Evolutionary conservation across 306 rosid species (phyloP).

Genomic region (Rosa rugosa): DNA sequence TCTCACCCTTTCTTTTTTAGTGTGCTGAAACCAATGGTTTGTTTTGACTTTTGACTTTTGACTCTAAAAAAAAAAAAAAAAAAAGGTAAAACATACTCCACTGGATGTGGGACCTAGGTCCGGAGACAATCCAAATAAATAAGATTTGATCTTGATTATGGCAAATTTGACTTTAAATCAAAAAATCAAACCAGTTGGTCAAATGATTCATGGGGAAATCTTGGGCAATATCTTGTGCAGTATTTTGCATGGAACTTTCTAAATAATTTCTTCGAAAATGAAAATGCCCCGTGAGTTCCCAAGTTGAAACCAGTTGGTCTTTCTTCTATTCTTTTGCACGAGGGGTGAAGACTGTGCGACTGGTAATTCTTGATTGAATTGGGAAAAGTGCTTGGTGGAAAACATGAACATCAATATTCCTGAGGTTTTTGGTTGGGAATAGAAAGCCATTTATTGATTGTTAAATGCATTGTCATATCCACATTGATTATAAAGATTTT

Average conservation of each 20-base stretch:
- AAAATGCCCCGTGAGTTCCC: neutral
- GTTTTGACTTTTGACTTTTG: neutral
- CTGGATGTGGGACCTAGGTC: neutral
- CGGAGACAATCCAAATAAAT: neutral
- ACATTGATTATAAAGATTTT: neutral
- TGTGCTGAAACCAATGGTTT: neutral
- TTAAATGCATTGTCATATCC: neutral
- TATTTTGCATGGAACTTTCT: slow-evolving; percentile 3
- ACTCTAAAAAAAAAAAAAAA: too few relatives aligned
- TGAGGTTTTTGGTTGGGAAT: neutral
- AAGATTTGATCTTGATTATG: neutral
- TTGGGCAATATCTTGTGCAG: neutral
- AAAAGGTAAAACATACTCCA: too few relatives aligned
- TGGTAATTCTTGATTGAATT: neutral
- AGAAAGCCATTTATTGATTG: neutral
- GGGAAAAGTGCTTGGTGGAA: neutral
- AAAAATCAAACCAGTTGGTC: neutral
- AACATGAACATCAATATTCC: neutral
- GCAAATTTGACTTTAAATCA: neutral
- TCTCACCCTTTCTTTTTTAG: neutral
- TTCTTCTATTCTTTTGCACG: neutral
- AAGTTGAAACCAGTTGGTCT: neutral
- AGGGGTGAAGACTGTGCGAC: neutral
- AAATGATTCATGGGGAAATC: neutral
- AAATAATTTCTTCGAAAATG: too few relatives aligned